Evolutionary conservation across 2,329 filamentous ascomycete species (phyloP).

Genomic region (Alternaria brassicicola): DNA sequence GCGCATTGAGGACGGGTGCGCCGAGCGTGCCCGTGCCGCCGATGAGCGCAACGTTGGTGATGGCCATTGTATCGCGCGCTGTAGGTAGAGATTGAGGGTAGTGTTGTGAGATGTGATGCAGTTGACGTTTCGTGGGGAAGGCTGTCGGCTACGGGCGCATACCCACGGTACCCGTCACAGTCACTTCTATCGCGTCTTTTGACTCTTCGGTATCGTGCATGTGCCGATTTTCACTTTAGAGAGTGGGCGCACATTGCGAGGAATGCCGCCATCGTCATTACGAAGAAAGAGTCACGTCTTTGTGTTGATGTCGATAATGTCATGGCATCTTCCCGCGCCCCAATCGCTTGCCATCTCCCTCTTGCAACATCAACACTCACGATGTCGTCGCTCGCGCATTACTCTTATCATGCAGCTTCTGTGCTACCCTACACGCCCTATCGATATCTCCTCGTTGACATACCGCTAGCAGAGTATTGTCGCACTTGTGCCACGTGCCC

Average conservation of each 20-base stretch:
- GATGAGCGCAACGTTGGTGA: conserved; percentile 51
- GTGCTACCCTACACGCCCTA: background rate
- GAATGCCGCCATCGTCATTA: accelerated
- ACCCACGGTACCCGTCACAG: background rate
- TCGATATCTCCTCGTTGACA: background rate
- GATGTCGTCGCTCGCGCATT: too few relatives aligned
- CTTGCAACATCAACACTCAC: background rate
- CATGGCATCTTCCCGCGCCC: background rate
- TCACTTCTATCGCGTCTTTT: background rate
- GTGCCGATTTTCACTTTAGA: accelerated
- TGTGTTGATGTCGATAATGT: background rate
- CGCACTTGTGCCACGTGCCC: background rate
- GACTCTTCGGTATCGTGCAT: background rate
- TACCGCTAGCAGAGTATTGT: too few relatives aligned
- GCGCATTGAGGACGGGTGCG: conserved; percentile 41
- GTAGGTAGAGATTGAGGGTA: background rate
- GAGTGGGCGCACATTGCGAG: background rate
- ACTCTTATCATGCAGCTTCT: too few relatives aligned
- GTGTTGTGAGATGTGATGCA: background rate
- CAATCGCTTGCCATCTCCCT: background rate
- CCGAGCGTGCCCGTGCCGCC: conserved; percentile 48
- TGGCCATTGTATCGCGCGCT: conserved; percentile 18
- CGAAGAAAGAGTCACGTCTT: too few relatives aligned
- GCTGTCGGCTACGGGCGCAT: background rate
- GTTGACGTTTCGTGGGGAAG: background rate